A percentile compares a stretch with the other conserved stretches of the same genome.
These are phyloP conservation scores for Globisporangium polare DNA, from an alignment of 352 stramenopile genomes.

Conservation along the genomic window DNA sequence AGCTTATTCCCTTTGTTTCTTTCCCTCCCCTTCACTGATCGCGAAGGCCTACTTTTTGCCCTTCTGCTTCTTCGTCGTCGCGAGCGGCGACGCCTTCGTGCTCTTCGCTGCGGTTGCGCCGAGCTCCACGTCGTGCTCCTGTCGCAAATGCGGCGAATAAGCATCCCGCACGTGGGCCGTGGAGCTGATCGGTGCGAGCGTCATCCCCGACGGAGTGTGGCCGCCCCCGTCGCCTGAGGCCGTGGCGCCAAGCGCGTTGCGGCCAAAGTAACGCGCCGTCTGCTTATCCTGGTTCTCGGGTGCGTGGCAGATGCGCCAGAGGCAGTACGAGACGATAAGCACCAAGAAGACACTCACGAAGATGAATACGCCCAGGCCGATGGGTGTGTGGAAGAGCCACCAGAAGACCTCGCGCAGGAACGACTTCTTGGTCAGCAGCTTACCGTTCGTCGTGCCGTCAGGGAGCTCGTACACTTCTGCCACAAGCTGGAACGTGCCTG, in stretches of 20 bases:
- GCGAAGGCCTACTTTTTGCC: conserved; percentile 3
- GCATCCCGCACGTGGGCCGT: background rate
- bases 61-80: background rate
- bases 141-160: background rate
- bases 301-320: conserved; percentile 49
- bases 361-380: conserved; percentile 46
- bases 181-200: conserved; percentile 5
- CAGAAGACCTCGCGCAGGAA: conserved; percentile 40
- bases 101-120: background rate
- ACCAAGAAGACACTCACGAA: conserved; percentile 37
- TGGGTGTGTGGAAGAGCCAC: conserved; percentile 46
- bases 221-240: background rate
- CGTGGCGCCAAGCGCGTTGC: background rate
- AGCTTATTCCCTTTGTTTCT: background rate
- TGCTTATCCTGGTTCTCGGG: conserved; percentile 68
- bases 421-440: conserved; percentile 43
- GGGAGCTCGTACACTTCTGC: conserved; percentile 35
- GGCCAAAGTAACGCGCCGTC: conserved; percentile 20
- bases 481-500: conserved; percentile 33
- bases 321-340: conserved; percentile 41
- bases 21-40: too few species aligned
- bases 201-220: background rate
- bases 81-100: background rate
- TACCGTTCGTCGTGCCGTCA: background rate
- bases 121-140: conserved; percentile 13